phyloP scores from a whole-genome alignment of 73 alveolate species.

The Paraurostyla sp. region DNA sequence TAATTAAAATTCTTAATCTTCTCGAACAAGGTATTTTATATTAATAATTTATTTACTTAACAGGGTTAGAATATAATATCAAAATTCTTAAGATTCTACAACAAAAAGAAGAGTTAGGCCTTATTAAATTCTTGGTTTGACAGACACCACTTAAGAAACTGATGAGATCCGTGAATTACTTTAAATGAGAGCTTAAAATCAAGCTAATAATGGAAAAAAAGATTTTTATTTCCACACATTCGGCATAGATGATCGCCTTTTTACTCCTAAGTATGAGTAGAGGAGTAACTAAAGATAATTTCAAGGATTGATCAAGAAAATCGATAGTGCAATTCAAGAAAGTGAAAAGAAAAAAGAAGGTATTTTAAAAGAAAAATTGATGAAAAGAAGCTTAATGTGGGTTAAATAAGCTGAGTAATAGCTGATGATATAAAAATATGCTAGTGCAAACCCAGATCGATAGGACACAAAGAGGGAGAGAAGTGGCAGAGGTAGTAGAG shows the following conservation, averaged over 20 bases:
- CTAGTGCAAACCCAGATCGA: no score
- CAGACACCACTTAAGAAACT: constrained; percentile 26
- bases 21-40: no score
- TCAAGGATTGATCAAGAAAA: neutral
- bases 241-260: constrained; percentile 34
- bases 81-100: no score
- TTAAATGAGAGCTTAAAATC: neutral
- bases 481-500: no score
- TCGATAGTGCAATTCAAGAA: neutral
- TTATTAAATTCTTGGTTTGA: constrained; percentile 12
- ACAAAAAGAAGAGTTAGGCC: no score
- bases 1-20: no score
- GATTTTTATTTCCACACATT: constrained; percentile 21
- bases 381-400: no score
- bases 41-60: no score
- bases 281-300: neutral
- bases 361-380: neutral
- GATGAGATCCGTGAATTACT: constrained; percentile 22
- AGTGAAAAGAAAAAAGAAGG: neutral
- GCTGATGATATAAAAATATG: no score
- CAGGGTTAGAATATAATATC: no score
- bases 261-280: constrained; percentile 27
- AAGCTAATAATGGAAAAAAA: neutral
- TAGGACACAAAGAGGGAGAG: no score
- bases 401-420: no score